Evolutionary conservation across 768 basidiomycete genomes (phyloP).

Genomic region (Serendipita indica): DNA sequence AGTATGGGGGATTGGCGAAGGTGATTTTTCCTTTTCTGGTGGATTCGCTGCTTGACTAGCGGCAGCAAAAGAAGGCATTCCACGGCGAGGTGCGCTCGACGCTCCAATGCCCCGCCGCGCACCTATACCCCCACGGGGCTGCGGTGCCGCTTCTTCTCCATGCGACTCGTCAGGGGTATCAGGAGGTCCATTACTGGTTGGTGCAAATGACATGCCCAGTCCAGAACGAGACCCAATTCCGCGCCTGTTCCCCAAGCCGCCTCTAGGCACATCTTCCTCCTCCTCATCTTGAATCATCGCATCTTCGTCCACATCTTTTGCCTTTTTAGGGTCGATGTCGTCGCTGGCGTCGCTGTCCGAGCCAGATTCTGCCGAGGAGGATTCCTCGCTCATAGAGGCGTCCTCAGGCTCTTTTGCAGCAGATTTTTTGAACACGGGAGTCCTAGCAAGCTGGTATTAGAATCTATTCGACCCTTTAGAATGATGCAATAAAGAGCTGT

Average conservation of each 20-base stretch:
- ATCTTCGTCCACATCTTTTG: slow-evolving; percentile 17
- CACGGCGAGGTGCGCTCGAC: too few species aligned
- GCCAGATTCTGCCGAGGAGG: slow-evolving; percentile 13
- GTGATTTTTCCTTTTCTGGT: slow-evolving; percentile 33
- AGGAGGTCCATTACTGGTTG: background rate
- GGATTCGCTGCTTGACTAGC: slow-evolving; percentile 19
- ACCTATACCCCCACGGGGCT: slow-evolving; percentile 22
- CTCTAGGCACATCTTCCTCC: slow-evolving; percentile 31
- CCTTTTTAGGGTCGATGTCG: slow-evolving; percentile 25
- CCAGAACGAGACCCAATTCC: slow-evolving; percentile 20
- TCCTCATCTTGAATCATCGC: slow-evolving; percentile 29
- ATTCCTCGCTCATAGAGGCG: slow-evolving; percentile 8
- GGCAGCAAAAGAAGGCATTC: slow-evolving; percentile 13
- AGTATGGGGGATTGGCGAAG: slow-evolving; percentile 17
- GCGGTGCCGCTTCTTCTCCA: slow-evolving; percentile 22
- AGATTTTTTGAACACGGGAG: slow-evolving; percentile 52
- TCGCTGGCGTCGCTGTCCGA: slow-evolving; percentile 13
- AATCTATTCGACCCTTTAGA: slow-evolving; percentile 12
- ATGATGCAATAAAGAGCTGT: slow-evolving; percentile 6
- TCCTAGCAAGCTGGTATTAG: slow-evolving; percentile 18
- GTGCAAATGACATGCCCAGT: slow-evolving; percentile 23
- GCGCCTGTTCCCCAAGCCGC: slow-evolving; percentile 23
- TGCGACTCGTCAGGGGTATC: background rate
- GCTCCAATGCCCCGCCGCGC: slow-evolving; percentile 13
- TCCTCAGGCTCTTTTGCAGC: slow-evolving; percentile 21